A percentile compares a stretch with the other conserved stretches of the same genome.
phyloP scores from a whole-genome alignment of 129 eudicot genomes.

The Silybum marianum region DNA sequence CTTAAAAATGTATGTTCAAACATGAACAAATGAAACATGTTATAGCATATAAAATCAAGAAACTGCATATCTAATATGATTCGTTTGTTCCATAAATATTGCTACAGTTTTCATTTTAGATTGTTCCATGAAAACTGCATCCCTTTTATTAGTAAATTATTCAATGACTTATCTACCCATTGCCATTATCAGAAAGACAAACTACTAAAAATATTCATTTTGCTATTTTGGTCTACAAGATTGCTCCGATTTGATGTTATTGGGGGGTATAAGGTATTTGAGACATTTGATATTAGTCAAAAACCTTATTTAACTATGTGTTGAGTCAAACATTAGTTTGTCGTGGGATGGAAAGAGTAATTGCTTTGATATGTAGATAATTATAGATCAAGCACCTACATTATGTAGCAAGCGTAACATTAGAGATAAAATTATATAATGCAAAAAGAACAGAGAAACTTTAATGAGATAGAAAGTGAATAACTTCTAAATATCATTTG shows the following conservation, averaged over 20 bases:
- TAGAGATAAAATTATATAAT: neutral
- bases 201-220: neutral
- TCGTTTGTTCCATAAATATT: conserved; percentile 4
- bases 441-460: neutral
- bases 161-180: neutral
- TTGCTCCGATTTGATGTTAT: neutral
- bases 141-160: neutral
- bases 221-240: conserved; percentile 21
- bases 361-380: conserved; percentile 1
- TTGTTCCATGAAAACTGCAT: neutral
- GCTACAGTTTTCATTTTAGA: neutral
- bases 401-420: neutral
- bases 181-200: neutral
- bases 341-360: neutral
- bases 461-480: conserved; percentile 13
- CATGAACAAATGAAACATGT: neutral
- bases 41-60: neutral
- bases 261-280: neutral
- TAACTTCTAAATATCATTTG: neutral
- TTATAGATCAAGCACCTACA: neutral
- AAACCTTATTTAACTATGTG: conserved; percentile 12
- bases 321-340: neutral
- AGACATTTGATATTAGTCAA: neutral
- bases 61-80: neutral
- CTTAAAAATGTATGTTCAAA: neutral